These are phyloP conservation scores for Polyporus arcularius DNA, from an alignment of 768 basidiomycete species.

Conservation along the genomic window DNA sequence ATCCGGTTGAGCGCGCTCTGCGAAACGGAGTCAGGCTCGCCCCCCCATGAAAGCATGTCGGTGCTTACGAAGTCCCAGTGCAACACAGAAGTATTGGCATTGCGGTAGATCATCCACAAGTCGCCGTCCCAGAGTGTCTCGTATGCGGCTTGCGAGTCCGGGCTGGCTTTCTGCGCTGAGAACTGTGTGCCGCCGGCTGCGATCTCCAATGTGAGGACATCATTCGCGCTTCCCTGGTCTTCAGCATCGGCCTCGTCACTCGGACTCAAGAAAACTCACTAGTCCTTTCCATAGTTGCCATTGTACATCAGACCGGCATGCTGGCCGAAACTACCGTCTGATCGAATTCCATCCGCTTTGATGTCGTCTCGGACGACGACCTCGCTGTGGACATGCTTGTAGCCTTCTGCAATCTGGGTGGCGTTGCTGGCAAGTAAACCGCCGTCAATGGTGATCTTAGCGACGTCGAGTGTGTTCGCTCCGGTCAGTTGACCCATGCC, in stretches of 20 bases:
- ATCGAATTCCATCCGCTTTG: conserved; percentile 60
- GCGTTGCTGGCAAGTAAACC: conserved; percentile 34
- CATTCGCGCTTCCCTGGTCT: conserved; percentile 45
- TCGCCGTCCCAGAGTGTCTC: conserved; percentile 58
- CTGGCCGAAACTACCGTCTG: conserved; percentile 47
- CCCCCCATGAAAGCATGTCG: background rate
- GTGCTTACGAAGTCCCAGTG: conserved; percentile 74
- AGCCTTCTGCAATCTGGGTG: conserved; percentile 29
- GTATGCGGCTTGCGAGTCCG: conserved; percentile 45
- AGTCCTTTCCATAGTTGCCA: conserved; percentile 67
- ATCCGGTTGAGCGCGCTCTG: conserved; percentile 67
- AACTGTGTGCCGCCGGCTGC: conserved; percentile 62
- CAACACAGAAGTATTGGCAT: conserved; percentile 52
- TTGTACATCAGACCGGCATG: conserved; percentile 52
- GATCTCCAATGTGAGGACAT: conserved; percentile 61
- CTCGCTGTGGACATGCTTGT: conserved; percentile 49
- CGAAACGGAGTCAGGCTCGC: background rate
- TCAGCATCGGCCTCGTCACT: background rate
- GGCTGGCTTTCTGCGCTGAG: conserved; percentile 39
- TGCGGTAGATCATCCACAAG: conserved; percentile 71
- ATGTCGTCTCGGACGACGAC: conserved; percentile 48
- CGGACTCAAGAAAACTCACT: conserved; percentile 29
- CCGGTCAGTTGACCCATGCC: conserved; percentile 56
- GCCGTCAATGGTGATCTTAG: conserved; percentile 59
- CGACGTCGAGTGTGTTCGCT: conserved; percentile 67